These are phyloP conservation scores for Serendipita sp. DNA, from an alignment of 768 basidiomycete genomes.

Conservation along the genomic window DNA sequence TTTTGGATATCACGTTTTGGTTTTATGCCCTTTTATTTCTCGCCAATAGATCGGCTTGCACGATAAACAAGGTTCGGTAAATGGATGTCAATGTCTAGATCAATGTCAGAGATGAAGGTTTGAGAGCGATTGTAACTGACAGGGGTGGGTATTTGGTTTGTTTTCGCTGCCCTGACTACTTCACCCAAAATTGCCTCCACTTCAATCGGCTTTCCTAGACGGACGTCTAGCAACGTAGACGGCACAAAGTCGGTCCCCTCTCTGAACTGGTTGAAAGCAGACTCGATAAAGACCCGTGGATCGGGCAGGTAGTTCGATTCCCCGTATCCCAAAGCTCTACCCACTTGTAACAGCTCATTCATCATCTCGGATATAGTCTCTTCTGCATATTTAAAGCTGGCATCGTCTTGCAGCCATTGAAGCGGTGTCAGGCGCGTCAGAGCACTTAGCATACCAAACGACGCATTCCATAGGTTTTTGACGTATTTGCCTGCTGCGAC, in stretches of 20 bases:
- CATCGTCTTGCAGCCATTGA: background rate
- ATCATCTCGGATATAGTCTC: background rate
- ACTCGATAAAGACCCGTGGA: background rate
- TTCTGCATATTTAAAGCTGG: background rate
- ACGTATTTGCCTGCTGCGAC: background rate
- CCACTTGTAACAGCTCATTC: too few species aligned
- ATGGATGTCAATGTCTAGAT: background rate
- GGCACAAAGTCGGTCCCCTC: background rate
- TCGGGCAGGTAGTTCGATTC: background rate
- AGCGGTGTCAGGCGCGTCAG: background rate
- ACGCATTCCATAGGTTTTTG: background rate
- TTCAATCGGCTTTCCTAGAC: background rate
- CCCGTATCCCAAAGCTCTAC: too few species aligned
- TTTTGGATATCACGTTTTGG: too few species aligned
- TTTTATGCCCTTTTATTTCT: background rate
- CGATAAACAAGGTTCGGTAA: background rate
- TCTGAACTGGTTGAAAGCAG: background rate
- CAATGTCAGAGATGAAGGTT: background rate
- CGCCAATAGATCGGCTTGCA: background rate
- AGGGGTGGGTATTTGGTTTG: background rate
- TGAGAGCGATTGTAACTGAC: background rate
- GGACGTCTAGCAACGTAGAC: background rate
- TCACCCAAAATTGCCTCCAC: background rate
- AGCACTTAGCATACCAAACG: background rate
- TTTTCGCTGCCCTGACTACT: background rate